These are phyloP conservation scores for Firmiana major DNA, from an alignment of 345 rosid genomes.

Conservation along the genomic window DNA sequence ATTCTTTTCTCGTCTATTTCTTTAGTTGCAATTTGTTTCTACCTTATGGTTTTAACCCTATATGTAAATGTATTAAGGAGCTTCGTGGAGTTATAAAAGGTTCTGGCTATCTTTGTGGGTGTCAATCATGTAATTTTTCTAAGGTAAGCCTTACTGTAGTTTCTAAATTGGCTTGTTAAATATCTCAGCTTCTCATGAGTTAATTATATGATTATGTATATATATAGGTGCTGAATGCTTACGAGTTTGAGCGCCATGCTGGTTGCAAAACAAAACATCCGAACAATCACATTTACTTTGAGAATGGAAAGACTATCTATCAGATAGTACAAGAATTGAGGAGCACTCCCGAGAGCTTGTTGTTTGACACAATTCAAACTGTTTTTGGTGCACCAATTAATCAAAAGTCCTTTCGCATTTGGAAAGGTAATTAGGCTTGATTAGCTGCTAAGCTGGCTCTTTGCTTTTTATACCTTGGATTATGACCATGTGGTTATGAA, in stretches of 20 bases:
- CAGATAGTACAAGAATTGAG: constrained; percentile 91
- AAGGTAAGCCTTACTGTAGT: constrained; percentile 49
- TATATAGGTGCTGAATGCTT: constrained; percentile 86
- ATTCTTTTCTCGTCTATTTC: not conserved
- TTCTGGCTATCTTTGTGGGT: constrained; percentile 90
- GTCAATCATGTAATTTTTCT: constrained; percentile 66
- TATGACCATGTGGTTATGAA: not conserved
- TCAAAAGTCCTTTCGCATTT: constrained; percentile 79
- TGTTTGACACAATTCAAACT: constrained; percentile 73
- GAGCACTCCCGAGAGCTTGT: constrained; percentile 65
- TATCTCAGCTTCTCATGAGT: constrained; percentile 1
- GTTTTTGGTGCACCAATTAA: constrained; percentile 86
- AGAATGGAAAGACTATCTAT: constrained; percentile 92
- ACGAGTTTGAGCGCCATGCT: constrained; percentile 91
- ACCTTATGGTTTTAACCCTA: constrained; percentile 17
- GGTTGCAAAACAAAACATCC: constrained; percentile 94
- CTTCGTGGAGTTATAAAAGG: constrained; percentile 78
- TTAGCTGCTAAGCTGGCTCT: not conserved
- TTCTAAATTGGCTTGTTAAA: not conserved
- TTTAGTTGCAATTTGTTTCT: constrained; percentile 13
- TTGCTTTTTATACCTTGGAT: not conserved
- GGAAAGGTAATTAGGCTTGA: constrained; percentile 78
- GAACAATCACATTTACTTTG: constrained; percentile 87
- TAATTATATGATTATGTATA: constrained; percentile 9
- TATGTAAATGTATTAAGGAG: constrained; percentile 50